These are phyloP conservation scores for Euphorbia schlechtendalii DNA, from an alignment of 441 rosid species.

Conservation along the genomic window DNA sequence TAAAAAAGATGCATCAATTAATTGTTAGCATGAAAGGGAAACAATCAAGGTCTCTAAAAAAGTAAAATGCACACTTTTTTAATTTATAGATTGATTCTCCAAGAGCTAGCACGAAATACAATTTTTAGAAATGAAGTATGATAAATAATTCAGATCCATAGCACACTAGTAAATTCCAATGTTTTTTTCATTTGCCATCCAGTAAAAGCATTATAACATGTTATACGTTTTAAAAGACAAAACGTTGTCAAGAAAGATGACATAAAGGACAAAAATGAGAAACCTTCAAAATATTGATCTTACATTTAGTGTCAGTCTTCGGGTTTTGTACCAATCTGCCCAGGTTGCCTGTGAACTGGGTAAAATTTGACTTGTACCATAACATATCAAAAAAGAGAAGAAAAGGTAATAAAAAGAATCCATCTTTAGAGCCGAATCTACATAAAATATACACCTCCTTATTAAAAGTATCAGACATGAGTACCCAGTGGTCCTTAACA, in stretches of 20 bases:
- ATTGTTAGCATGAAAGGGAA: no score
- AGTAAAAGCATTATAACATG: slow-evolving; percentile 14
- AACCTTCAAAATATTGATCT: slow-evolving; percentile 17
- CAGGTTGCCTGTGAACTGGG: slow-evolving; percentile 31
- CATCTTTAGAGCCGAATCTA: slow-evolving; percentile 7
- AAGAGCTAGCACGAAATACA: no score
- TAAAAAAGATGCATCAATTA: no score
- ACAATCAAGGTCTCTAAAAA: no score
- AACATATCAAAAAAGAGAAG: neutral
- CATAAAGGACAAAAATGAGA: neutral
- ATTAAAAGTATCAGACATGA: no score
- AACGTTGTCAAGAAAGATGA: no score
- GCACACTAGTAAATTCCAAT: no score
- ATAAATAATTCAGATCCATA: no score
- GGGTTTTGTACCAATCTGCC: slow-evolving; percentile 34
- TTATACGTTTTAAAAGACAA: neutral
- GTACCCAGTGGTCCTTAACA: slow-evolving; percentile 31
- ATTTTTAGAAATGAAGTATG: no score
- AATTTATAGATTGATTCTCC: no score
- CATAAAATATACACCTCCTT: neutral
- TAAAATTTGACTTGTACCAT: neutral
- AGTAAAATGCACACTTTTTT: no score
- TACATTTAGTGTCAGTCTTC: slow-evolving; percentile 30
- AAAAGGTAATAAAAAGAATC: neutral
- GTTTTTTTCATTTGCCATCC: no score